These are phyloP conservation scores for Ophiosphaerella narmari DNA, from an alignment of 2,329 filamentous ascomycete genomes.

Conservation along the genomic window DNA sequence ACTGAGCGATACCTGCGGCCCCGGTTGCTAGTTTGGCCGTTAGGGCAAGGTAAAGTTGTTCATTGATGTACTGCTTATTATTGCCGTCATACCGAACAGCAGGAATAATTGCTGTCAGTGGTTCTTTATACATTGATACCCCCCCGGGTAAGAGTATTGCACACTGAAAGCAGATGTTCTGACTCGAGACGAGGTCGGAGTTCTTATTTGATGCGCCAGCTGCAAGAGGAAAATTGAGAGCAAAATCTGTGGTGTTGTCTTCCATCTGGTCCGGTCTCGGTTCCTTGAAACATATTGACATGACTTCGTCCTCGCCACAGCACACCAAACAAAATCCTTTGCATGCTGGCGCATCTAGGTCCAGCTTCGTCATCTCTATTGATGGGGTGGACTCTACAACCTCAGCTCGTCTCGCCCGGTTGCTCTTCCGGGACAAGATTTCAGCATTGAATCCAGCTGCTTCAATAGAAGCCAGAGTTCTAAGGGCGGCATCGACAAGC, in stretches of 20 bases:
- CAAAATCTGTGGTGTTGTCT: constrained; percentile 41
- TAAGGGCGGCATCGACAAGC: constrained; percentile 33
- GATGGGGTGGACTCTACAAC: constrained; percentile 15
- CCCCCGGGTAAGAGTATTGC: constrained; percentile 25
- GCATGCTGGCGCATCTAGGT: constrained; percentile 32
- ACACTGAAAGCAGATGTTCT: constrained; percentile 44
- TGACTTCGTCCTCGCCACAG: constrained; percentile 39
- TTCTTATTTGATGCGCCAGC: constrained; percentile 32
- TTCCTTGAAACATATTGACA: constrained; percentile 40
- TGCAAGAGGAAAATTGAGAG: constrained; percentile 41
- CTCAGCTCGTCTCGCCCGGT: constrained; percentile 37
- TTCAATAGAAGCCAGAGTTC: constrained; percentile 31
- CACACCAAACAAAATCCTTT: constrained; percentile 37
- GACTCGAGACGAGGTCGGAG: constrained; percentile 34
- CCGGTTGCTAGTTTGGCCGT: constrained; percentile 38
- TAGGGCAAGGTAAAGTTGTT: constrained; percentile 39
- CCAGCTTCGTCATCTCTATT: constrained; percentile 25
- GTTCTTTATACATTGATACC: constrained; percentile 38
- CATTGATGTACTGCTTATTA: constrained; percentile 42
- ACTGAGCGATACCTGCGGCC: constrained; percentile 33
- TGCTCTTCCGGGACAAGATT: constrained; percentile 38
- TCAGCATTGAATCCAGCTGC: constrained; percentile 37
- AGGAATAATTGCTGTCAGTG: constrained; percentile 34
- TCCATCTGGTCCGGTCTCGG: constrained; percentile 20
- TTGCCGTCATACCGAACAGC: constrained; percentile 29